Conservation (phyloP, 169 alveolate species). For the Pseudocohnilembus persalinus region DNA sequence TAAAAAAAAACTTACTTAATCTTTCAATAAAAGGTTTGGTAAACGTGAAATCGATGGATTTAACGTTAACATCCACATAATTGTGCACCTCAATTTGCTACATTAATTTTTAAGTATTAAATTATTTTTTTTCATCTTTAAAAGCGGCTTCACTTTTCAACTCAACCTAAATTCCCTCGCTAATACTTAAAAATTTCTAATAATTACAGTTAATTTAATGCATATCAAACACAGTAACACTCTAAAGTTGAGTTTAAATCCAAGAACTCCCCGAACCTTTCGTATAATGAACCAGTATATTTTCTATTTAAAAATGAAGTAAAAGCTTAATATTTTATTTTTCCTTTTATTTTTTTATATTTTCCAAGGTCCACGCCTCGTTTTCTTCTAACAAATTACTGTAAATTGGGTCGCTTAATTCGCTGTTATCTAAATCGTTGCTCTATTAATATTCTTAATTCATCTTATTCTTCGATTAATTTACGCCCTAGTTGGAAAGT, state of each 20-base stretch:
- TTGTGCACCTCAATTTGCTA: not conserved
- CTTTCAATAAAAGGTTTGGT: slow-evolving; percentile 35
- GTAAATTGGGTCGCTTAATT: slow-evolving; percentile 4
- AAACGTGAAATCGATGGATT: slow-evolving; percentile 21
- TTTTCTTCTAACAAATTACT: slow-evolving; percentile 3
- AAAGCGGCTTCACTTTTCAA: slow-evolving; percentile 21
- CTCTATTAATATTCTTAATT: no score
- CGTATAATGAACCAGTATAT: not conserved
- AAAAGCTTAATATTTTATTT: not conserved
- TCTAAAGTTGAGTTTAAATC: slow-evolving; percentile 17
- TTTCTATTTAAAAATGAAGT: not conserved
- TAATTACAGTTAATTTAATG: slow-evolving; percentile 15
- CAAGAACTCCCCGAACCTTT: no score
- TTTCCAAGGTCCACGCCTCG: slow-evolving; percentile 6
- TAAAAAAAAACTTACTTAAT: slow-evolving; percentile 10
- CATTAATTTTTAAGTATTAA: slow-evolving; percentile 14
- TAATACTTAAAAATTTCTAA: slow-evolving; percentile 3
- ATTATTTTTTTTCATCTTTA: slow-evolving; percentile 10
- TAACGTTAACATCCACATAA: slow-evolving; percentile 16
- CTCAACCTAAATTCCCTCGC: slow-evolving; percentile 17
- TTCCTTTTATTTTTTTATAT: slow-evolving; percentile 19
- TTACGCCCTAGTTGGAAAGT: slow-evolving; percentile 7
- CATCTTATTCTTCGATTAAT: not conserved
- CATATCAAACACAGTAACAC: slow-evolving; percentile 10
- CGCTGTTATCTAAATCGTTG: slow-evolving; percentile 11